Conservation (phyloP, 2,329 filamentous ascomycete genomes). For the Botrytis fabae region DNA sequence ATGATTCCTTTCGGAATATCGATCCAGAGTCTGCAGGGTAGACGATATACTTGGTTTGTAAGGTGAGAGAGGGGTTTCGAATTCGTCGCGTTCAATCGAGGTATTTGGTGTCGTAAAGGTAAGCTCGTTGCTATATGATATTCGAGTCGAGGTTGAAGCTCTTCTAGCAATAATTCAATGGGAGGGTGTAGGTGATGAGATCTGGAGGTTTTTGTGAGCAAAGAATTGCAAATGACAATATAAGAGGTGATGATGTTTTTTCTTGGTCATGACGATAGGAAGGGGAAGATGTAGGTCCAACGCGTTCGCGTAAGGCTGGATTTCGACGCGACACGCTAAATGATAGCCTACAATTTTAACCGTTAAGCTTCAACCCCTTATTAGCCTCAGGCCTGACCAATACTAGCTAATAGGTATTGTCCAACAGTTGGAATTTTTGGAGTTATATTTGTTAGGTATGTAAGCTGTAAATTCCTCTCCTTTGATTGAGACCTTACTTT, state of each 20-base stretch:
- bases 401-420: not conserved
- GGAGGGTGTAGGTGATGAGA: slow-evolving; percentile 22
- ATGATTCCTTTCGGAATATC: slow-evolving; percentile 69
- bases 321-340: slow-evolving; percentile 5
- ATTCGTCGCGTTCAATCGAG: slow-evolving; percentile 24
- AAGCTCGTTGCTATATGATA: slow-evolving; percentile 34
- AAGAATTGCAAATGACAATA: slow-evolving; percentile 34
- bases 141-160: slow-evolving; percentile 27
- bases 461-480: no score
- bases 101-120: slow-evolving; percentile 31
- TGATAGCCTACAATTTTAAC: not conserved
- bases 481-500: not conserved
- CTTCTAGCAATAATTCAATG: slow-evolving; percentile 27
- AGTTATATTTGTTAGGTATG: not conserved
- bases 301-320: slow-evolving; percentile 10
- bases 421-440: not conserved
- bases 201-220: slow-evolving; percentile 14
- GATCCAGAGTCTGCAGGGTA: slow-evolving; percentile 77
- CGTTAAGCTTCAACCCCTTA: not conserved
- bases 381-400: not conserved
- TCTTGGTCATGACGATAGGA: not conserved
- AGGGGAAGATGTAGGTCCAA: not conserved
- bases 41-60: slow-evolving; percentile 65
- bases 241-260: slow-evolving; percentile 31
- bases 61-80: slow-evolving; percentile 49